Evolutionary conservation across 2,329 filamentous ascomycete species (phyloP).

Genomic region (Fusarium acutatum): DNA sequence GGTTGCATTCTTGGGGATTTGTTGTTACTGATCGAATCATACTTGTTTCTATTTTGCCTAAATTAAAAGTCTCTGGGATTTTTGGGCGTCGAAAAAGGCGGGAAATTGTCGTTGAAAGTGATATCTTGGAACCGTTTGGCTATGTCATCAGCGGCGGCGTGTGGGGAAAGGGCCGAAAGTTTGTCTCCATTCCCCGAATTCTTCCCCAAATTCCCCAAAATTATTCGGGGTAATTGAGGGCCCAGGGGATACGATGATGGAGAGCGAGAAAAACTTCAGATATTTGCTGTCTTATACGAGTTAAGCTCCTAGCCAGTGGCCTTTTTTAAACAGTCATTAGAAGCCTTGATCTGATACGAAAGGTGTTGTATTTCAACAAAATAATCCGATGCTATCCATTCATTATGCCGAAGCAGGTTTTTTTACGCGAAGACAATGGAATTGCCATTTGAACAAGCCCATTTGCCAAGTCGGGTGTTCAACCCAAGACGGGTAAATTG

Average conservation of each 20-base stretch:
- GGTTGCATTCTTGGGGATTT: not conserved
- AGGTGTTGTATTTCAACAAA: not conserved
- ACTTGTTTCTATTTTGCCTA: not conserved
- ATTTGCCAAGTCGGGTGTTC: slow-evolving; percentile 4
- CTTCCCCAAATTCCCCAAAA: slow-evolving; percentile 24
- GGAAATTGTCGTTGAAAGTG: not conserved
- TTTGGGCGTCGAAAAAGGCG: not conserved
- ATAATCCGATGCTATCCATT: not conserved
- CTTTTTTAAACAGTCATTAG: not conserved
- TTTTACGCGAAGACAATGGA: not conserved
- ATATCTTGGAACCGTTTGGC: not conserved
- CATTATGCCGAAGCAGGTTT: not conserved
- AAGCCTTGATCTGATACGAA: no score
- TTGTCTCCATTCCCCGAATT: slow-evolving; percentile 18
- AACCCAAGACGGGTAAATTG: not conserved
- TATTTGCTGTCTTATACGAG: accelerated
- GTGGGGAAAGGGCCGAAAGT: slow-evolving; percentile 41
- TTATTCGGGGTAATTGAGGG: slow-evolving; percentile 27
- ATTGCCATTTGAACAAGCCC: not conserved
- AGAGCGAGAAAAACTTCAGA: not conserved
- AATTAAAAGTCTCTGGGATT: not conserved
- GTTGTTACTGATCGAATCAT: not conserved
- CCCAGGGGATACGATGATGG: not conserved
- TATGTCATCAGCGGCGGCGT: slow-evolving; percentile 21
- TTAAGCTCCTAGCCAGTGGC: not conserved